These are phyloP conservation scores for Xylariaceae sp. DNA, from an alignment of 2,329 filamentous ascomycete genomes.

Conservation along the genomic window DNA sequence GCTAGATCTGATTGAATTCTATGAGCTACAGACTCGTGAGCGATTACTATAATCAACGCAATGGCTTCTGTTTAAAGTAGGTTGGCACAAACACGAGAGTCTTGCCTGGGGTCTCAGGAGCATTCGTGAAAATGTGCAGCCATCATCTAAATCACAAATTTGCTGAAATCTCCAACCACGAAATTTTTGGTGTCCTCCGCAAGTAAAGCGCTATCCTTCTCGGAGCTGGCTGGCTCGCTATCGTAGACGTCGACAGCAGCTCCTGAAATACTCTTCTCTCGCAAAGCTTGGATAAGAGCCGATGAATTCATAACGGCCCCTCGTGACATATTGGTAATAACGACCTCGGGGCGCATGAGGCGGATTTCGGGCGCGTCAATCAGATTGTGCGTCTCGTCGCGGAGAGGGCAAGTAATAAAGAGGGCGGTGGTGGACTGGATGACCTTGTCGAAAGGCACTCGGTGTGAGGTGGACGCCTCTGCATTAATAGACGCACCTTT, in stretches of 20 bases:
- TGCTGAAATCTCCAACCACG: too few species aligned
- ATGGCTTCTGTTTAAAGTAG: too few species aligned
- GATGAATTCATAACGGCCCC: constrained; percentile 15
- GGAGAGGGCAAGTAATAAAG: constrained; percentile 16
- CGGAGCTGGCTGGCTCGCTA: constrained; percentile 17
- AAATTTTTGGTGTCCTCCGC: neutral
- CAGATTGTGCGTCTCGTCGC: constrained; percentile 9
- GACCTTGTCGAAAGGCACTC: constrained; percentile 16
- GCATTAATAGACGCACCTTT: neutral
- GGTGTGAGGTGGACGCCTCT: neutral
- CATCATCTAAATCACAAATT: too few species aligned
- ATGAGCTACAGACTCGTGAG: too few species aligned
- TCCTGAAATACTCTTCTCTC: constrained; percentile 16
- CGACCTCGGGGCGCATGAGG: constrained; percentile 14
- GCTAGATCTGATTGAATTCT: too few species aligned
- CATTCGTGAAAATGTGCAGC: too few species aligned
- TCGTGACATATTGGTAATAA: constrained; percentile 22
- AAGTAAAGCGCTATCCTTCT: constrained; percentile 18
- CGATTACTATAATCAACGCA: too few species aligned
- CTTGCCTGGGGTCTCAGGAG: too few species aligned
- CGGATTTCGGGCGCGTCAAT: constrained; percentile 17
- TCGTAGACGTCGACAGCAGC: constrained; percentile 21
- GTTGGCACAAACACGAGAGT: too few species aligned
- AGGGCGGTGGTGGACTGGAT: constrained; percentile 15
- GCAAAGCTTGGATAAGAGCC: constrained; percentile 23